These are phyloP conservation scores for Meyerozyma guilliermondii DNA, from an alignment of 1,139 yeast species.

Conservation along the genomic window DNA sequence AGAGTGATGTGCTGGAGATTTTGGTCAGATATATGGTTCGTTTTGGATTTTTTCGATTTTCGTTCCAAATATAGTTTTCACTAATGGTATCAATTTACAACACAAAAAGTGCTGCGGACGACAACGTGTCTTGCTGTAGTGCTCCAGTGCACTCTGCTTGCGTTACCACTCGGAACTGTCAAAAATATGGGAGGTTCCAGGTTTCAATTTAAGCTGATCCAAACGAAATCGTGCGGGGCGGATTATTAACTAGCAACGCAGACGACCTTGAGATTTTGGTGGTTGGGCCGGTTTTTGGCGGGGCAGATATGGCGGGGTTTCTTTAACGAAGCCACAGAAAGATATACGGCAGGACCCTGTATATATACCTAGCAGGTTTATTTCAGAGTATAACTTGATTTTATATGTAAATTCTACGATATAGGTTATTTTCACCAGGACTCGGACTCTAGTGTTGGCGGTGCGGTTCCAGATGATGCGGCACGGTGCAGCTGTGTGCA, in stretches of 20 bases:
- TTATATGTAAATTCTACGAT: too few relatives aligned
- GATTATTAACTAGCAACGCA: not conserved
- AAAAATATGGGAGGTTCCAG: not conserved
- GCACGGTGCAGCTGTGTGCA: not conserved
- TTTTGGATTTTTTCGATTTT: not conserved
- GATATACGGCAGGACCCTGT: too few relatives aligned
- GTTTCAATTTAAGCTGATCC: not conserved
- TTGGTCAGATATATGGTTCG: not conserved
- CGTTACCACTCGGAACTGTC: not conserved
- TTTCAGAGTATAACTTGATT: too few relatives aligned
- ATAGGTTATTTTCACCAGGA: too few relatives aligned
- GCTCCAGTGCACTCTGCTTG: not conserved
- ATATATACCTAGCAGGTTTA: too few relatives aligned
- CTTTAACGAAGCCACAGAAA: too few relatives aligned
- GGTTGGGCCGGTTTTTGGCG: not conserved
- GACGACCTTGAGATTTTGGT: not conserved
- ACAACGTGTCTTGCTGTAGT: too few relatives aligned
- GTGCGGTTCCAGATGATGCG: not conserved
- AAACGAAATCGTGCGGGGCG: constrained; percentile 1
- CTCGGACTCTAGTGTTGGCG: too few relatives aligned
- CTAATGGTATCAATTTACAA: too few relatives aligned
- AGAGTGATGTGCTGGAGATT: not conserved
- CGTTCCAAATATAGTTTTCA: too few relatives aligned
- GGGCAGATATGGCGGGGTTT: constrained; percentile 1
- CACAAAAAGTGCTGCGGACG: too few relatives aligned